Evolutionary conservation across 1,284 basidiomycete species (phyloP).

Genomic region (Microbotryum scabiosae): DNA sequence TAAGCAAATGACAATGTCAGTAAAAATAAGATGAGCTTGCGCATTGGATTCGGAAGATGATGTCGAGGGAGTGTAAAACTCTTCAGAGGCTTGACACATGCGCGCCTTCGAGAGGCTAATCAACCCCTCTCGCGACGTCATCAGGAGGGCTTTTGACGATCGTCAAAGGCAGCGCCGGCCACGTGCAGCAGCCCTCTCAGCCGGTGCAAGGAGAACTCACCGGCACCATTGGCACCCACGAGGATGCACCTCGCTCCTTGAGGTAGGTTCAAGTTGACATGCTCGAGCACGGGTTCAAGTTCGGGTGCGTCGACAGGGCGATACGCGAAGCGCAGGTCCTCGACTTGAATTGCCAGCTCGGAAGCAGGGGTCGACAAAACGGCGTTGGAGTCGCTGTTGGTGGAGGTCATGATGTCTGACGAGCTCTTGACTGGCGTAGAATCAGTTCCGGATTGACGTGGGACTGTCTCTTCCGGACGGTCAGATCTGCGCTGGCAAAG

Average conservation of each 20-base stretch:
- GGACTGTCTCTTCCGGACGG: no score
- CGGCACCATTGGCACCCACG: conserved; percentile 78
- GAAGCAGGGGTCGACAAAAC: background rate
- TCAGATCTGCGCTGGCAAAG: no score
- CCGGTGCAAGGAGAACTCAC: conserved; percentile 42
- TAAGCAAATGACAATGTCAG: conserved; percentile 1
- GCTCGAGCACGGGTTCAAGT: conserved; percentile 43
- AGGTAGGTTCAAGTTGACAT: conserved; percentile 59
- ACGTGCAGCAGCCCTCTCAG: background rate
- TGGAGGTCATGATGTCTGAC: no score
- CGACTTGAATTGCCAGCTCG: conserved; percentile 48
- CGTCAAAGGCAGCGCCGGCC: background rate
- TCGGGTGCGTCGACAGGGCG: conserved; percentile 34
- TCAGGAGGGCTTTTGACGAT: background rate
- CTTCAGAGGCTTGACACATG: background rate
- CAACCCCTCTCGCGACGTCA: background rate
- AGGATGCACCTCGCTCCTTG: conserved; percentile 70
- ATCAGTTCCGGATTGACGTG: no score
- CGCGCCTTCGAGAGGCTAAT: no score
- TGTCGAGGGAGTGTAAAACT: background rate
- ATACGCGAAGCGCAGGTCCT: conserved; percentile 58
- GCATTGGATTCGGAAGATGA: background rate
- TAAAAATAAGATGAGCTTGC: no score
- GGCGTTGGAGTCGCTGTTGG: no score
- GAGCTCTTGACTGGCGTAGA: no score